Base-by-base conservation (phyloP, 1,284 basidiomycete genomes). In the Cryptococcus amylolentus region DNA sequence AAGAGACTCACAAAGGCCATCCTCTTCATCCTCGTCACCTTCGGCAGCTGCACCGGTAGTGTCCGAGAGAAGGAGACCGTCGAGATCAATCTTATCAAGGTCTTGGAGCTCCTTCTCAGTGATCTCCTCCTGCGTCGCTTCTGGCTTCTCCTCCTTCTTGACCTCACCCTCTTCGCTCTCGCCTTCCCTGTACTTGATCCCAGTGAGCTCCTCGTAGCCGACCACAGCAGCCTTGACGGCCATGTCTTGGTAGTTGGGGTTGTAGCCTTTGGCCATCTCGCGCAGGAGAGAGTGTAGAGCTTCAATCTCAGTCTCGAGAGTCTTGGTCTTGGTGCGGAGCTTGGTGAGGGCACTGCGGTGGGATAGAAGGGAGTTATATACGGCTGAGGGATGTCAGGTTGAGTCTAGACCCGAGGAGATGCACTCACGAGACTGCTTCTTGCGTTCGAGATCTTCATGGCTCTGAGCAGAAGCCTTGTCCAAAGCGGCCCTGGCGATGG, bases 191-290 rank as follows among this genome's bases (percentile, higher is more conserved):
- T 56, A 52, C 31, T 49, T 46, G 58, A 53, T 66, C 57, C 85
- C 86, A 14, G 85, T 84, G n/a, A 87, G 84, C 55, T 87, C 84
- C 70, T 91, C 89, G 86, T 91, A 98, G 12, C 92, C 93, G 46
- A 92, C 86, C 7, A 97, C 93, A 16, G 95, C 94, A 64, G 94
- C 93, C 43, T 97, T 85, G 57, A 98, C 95, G 9, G 91, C 94
- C 95, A 98, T 98, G 72, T 98, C 95, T 75, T 78, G 77, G 75
- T 97, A 97, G 77, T 98, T 98, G 23, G 95, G 95, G 76, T 98
- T 98, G 80, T 97, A 98, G 0, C 88, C 87, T 9, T 84, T 83
- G 12, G 89, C 84, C 3, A 98, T 83, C 39, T 87, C 82, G 56
- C 87, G 84, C 14, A 98, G 82, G 51, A 98, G 88, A n/a, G 86